These are phyloP conservation scores for Rhodamnia argentea DNA, from an alignment of 345 rosid genomes.

Conservation along the genomic window DNA sequence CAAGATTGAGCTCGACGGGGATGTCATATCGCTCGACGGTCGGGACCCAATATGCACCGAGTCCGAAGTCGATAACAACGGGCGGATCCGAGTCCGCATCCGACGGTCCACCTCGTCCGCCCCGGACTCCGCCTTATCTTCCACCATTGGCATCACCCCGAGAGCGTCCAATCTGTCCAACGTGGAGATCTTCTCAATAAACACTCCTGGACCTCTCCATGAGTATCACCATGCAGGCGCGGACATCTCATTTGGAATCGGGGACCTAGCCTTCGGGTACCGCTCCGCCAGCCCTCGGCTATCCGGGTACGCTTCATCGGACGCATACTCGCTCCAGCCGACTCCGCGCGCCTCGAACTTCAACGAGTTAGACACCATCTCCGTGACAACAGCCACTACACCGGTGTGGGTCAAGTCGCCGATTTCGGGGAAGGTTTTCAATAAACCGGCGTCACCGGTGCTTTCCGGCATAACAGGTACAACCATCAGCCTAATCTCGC, in stretches of 20 bases:
- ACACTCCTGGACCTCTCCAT: conserved; percentile 23
- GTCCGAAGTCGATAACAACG: conserved; percentile 31
- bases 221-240: conserved; percentile 7
- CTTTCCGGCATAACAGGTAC: conserved; percentile 8
- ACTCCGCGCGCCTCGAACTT: conserved; percentile 43
- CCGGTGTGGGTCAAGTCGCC: conserved; percentile 38
- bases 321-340: conserved; percentile 61
- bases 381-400: conserved; percentile 5
- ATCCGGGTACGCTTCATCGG: conserved; percentile 69
- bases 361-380: conserved; percentile 30
- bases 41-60: conserved; percentile 39
- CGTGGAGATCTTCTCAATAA: conserved; percentile 40
- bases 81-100: conserved; percentile 33
- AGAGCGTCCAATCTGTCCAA: conserved; percentile 44
- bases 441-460: conserved; percentile 26
- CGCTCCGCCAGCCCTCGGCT: conserved; percentile 48
- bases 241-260: conserved; percentile 40
- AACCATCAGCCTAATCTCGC: neutral
- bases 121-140: conserved; percentile 36
- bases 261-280: conserved; percentile 42
- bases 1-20: conserved; percentile 35
- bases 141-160: conserved; percentile 36
- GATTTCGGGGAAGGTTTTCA: conserved; percentile 18
- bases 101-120: conserved; percentile 42
- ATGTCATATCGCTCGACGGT: conserved; percentile 42